A percentile compares a stretch with the other conserved stretches of the same genome.
Evolutionary conservation across 1,284 basidiomycete species (phyloP).

Genomic region (Cutaneotrichosporon mucoides): DNA sequence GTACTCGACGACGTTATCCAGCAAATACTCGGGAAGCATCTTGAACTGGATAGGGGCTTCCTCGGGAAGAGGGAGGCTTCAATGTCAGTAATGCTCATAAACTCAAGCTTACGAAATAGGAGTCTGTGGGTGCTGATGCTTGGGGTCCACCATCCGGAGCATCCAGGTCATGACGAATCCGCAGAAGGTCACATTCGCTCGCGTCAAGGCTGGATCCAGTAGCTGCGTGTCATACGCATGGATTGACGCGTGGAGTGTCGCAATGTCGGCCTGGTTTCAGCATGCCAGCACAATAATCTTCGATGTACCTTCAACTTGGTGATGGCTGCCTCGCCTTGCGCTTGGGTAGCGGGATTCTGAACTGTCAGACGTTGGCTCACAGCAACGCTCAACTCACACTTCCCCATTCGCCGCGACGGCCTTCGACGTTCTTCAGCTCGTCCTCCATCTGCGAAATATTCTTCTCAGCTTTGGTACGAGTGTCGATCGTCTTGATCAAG

Average conservation of each 20-base stretch:
- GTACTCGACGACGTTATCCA: conserved; percentile 93
- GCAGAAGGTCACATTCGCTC: conserved; percentile 74
- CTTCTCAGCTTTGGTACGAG: conserved; percentile 65
- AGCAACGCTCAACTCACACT: conserved; percentile 56
- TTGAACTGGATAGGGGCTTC: conserved; percentile 81
- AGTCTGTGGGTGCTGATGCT: conserved; percentile 68
- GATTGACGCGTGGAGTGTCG: conserved; percentile 62
- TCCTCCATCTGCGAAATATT: conserved; percentile 72
- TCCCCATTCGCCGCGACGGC: conserved; percentile 60
- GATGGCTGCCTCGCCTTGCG: conserved; percentile 57
- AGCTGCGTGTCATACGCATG: conserved; percentile 81
- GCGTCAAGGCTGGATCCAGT: conserved; percentile 76
- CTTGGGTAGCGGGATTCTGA: conserved; percentile 51
- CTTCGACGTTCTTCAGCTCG: conserved; percentile 71
- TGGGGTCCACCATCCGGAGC: conserved; percentile 85
- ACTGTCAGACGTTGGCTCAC: background rate
- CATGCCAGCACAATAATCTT: background rate
- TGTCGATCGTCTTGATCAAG: conserved; percentile 71
- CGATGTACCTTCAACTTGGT: conserved; percentile 63
- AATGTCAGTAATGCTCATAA: conserved; percentile 2
- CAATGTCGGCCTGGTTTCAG: conserved; percentile 59
- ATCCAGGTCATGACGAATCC: conserved; percentile 94
- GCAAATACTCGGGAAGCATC: conserved; percentile 87
- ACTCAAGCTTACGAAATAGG: conserved; percentile 58
- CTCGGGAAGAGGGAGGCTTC: conserved; percentile 74